Conservation (phyloP, 768 basidiomycete species). For the Tricholoma terreum region DNA sequence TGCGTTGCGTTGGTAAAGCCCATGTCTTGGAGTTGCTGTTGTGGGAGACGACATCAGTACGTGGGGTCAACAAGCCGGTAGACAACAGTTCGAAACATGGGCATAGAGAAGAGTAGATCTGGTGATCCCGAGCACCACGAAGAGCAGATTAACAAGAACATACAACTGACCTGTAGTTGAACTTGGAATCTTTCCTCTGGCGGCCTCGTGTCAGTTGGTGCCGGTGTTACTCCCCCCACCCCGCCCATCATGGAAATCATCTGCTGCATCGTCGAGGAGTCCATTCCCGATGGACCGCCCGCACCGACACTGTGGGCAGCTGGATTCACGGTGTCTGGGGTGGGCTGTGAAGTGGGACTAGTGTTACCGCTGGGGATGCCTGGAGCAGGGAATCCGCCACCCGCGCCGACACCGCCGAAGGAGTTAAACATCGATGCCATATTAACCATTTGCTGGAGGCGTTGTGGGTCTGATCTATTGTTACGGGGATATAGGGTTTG, state of each 20-base stretch:
- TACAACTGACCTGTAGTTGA: slow-evolving; percentile 65
- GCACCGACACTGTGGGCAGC: too few relatives aligned
- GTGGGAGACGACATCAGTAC: too few relatives aligned
- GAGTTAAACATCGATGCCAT: slow-evolving; percentile 57
- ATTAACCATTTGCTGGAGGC: slow-evolving; percentile 72
- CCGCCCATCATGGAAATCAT: slow-evolving; percentile 30
- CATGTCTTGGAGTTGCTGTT: slow-evolving; percentile 95
- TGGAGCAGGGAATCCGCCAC: slow-evolving; percentile 55
- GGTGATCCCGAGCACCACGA: too few relatives aligned
- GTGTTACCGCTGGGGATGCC: slow-evolving; percentile 48
- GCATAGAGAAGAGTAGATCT: too few relatives aligned
- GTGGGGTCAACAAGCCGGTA: too few relatives aligned
- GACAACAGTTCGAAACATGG: too few relatives aligned
- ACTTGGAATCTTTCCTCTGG: slow-evolving; percentile 93
- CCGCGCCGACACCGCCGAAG: slow-evolving; percentile 12
- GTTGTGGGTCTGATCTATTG: slow-evolving; percentile 79
- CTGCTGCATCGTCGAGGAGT: slow-evolving; percentile 46
- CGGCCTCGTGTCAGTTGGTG: slow-evolving; percentile 66
- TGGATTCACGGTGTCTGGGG: slow-evolving; percentile 14
- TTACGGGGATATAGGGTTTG: slow-evolving; percentile 18
- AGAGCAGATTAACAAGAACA: too few relatives aligned
- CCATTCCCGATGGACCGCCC: slow-evolving; percentile 29
- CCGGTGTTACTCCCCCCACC: slow-evolving; percentile 31
- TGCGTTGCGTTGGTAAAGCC: slow-evolving; percentile 86
- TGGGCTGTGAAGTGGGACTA: slow-evolving; percentile 25